These are phyloP conservation scores for Penicillium digitatum DNA, from an alignment of 2,329 filamentous ascomycete genomes.

Conservation along the genomic window DNA sequence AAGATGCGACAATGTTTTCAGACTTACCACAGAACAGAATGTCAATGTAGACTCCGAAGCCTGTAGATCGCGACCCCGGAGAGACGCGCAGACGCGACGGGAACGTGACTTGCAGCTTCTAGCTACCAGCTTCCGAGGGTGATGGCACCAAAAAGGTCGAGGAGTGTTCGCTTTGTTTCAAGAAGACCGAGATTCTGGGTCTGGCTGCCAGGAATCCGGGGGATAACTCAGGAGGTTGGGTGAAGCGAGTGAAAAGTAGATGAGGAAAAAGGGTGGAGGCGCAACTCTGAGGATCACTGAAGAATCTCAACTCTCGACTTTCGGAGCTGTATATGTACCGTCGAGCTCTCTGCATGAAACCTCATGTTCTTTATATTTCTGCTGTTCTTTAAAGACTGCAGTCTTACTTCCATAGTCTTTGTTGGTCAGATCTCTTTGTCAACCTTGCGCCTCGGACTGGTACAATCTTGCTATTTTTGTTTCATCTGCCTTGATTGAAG, in stretches of 20 bases:
- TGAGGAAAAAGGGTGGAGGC: slow-evolving; percentile 6
- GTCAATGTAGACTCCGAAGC: background rate
- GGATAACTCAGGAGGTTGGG: background rate
- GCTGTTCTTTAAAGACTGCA: background rate
- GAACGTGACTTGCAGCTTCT: slow-evolving; percentile 18
- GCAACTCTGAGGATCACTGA: slow-evolving; percentile 5
- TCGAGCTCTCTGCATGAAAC: background rate
- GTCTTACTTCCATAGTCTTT: slow-evolving; percentile 5
- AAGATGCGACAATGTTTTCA: background rate
- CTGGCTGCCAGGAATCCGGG: background rate
- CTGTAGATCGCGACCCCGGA: slow-evolving; percentile 17
- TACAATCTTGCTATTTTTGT: slow-evolving; percentile 7
- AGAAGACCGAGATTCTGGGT: background rate
- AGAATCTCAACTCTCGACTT: slow-evolving; percentile 7
- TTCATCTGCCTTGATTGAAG: background rate
- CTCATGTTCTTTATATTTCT: slow-evolving; percentile 2
- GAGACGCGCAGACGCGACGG: slow-evolving; percentile 27
- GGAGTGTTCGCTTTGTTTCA: background rate
- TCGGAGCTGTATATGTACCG: background rate
- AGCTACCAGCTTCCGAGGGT: background rate
- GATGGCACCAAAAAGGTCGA: background rate
- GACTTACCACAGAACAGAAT: background rate
- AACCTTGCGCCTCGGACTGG: background rate
- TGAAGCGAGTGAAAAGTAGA: slow-evolving; percentile 8
- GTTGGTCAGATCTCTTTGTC: slow-evolving; percentile 5